Evolutionary conservation across 768 basidiomycete species (phyloP).

Genomic region (Candolleomyces efflorescens): DNA sequence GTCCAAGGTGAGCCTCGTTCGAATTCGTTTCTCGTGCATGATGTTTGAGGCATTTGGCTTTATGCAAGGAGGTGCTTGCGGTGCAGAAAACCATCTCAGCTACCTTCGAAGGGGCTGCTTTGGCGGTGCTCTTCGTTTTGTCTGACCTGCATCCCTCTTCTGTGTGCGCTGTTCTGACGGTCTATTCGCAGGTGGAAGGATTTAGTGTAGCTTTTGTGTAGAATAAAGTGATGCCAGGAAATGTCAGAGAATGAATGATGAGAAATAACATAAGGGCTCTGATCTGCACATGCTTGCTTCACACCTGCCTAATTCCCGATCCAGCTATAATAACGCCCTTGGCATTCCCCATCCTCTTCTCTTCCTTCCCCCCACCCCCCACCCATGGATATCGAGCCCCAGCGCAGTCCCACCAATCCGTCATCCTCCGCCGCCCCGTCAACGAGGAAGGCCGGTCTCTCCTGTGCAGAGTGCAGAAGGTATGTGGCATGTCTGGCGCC

Average conservation of each 20-base stretch:
- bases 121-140: constrained; percentile 42
- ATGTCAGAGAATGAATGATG: background rate
- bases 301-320: background rate
- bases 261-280: background rate
- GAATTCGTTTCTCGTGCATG: constrained; percentile 30
- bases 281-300: background rate
- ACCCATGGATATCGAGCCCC: background rate
- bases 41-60: constrained; percentile 97
- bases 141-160: constrained; percentile 25
- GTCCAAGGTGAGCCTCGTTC: constrained; percentile 23
- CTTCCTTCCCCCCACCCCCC: background rate
- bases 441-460: constrained; percentile 36
- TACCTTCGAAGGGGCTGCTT: constrained; percentile 70
- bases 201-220: background rate
- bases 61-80: constrained; percentile 65
- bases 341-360: background rate
- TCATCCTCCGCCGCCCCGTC: background rate
- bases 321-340: background rate
- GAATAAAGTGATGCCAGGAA: too few species aligned
- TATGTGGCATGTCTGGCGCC: constrained; percentile 14
- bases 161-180: background rate
- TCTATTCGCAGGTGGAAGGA: background rate
- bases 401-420: constrained; percentile 5
- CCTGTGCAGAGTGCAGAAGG: constrained; percentile 53
- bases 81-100: constrained; percentile 88